These are phyloP conservation scores for Cokeromyces recurvatus DNA, from an alignment of 371 early-diverging fungal genomes.

Conservation along the genomic window DNA sequence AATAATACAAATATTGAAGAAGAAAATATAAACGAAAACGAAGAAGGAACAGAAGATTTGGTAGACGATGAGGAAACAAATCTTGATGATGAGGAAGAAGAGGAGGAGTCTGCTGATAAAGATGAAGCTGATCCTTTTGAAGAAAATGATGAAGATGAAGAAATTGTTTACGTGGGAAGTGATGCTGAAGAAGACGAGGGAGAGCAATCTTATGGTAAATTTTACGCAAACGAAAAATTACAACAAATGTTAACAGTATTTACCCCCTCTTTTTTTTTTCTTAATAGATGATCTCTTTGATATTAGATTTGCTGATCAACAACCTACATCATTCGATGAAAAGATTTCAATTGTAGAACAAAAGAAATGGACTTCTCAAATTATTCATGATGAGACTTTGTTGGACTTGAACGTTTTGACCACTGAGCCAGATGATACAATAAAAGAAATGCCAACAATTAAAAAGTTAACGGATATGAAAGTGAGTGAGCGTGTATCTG, in stretches of 20 bases:
- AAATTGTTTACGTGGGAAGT: constrained; percentile 25
- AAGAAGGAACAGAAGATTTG: constrained; percentile 20
- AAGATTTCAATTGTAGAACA: constrained; percentile 46
- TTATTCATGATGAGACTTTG: constrained; percentile 41
- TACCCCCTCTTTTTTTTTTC: too few species aligned
- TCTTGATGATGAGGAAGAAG: constrained; percentile 19
- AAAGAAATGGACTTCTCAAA: constrained; percentile 37
- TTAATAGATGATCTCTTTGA: constrained; percentile 25
- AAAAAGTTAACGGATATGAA: constrained; percentile 20
- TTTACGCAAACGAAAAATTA: constrained; percentile 4
- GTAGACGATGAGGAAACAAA: constrained; percentile 25
- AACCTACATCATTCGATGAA: constrained; percentile 36
- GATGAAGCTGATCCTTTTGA: constrained; percentile 10
- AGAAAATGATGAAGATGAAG: constrained; percentile 25
- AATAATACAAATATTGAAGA: constrained; percentile 25
- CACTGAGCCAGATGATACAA: constrained; percentile 20
- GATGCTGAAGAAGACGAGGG: constrained; percentile 41
- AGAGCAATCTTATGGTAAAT: neutral
- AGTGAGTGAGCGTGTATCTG: constrained; percentile 31
- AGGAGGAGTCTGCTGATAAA: constrained; percentile 15
- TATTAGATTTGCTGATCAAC: constrained; percentile 46
- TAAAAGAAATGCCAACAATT: constrained; percentile 22
- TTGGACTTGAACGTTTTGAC: constrained; percentile 27
- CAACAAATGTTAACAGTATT: constrained; percentile 17
- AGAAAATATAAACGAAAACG: constrained; percentile 29